Evolutionary conservation across 495 filamentous ascomycete genomes (phyloP).

Genomic region (Talaromyces proteolyticus): DNA sequence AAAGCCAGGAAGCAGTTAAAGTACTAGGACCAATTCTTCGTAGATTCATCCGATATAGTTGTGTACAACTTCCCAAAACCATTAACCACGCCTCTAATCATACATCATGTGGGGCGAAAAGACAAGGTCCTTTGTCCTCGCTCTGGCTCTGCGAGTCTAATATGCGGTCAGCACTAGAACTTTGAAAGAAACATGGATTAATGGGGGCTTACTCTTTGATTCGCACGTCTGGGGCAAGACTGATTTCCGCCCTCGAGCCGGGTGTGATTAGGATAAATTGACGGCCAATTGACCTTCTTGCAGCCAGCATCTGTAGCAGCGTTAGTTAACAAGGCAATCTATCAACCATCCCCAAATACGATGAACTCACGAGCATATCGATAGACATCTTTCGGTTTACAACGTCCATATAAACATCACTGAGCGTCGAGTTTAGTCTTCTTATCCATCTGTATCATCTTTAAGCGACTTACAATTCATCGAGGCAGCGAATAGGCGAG

Average conservation of each 20-base stretch:
- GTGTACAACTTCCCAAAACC: no score
- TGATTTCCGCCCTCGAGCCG: slow-evolving; percentile 70
- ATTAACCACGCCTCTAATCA: no score
- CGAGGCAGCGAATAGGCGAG: slow-evolving; percentile 85
- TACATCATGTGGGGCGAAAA: no score
- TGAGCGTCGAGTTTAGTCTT: slow-evolving; percentile 14
- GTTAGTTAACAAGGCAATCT: no score
- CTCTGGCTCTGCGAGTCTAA: slow-evolving; percentile 5
- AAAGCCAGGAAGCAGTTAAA: no score
- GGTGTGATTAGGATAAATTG: slow-evolving; percentile 98
- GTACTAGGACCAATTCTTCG: no score
- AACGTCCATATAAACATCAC: slow-evolving; percentile 97
- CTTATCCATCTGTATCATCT: not conserved
- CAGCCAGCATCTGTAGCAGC: slow-evolving; percentile 62
- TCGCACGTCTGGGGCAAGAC: slow-evolving; percentile 69
- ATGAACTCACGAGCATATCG: slow-evolving; percentile 84
- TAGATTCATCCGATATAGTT: no score
- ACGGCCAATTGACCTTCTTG: slow-evolving; percentile 75
- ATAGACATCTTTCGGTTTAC: slow-evolving; percentile 93
- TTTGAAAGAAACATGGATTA: not conserved
- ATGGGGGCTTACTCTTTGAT: slow-evolving; percentile 66
- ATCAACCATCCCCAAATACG: no score
- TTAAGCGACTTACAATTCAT: slow-evolving; percentile 69
- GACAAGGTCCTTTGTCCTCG: no score
- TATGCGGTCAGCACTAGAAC: not conserved